Base-by-base conservation (phyloP, 164 flowering plant genomes). In the Sextonia rubra region DNA sequence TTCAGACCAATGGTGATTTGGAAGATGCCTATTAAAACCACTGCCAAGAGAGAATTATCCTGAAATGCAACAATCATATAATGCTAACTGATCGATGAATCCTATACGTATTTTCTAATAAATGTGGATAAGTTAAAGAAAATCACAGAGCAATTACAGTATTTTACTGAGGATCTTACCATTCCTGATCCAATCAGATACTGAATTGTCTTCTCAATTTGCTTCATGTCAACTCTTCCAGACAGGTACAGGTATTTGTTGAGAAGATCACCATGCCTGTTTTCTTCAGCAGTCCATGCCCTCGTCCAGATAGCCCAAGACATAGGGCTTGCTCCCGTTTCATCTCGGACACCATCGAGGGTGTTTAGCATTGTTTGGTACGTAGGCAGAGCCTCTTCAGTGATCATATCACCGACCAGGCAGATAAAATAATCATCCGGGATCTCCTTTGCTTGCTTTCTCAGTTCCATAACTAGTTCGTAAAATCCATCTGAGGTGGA, bases 271-370 rank as follows among this genome's bases (percentile, higher is more conserved):
- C 88, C 88, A 52, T 85, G 88, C 80, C 88, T 77, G 76, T 85
- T 85, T 78, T 85, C 88, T 75, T 85, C 88, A 6, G 88, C 88
- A n/a, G 88, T 85, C 86, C 94, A 90, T 3, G 90, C 89, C 79
- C 94, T 83, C 1, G 88, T 90, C 94, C 94, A 90, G 3, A 83
- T 64, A 5, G 89, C 94, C 94, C 94, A 90, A 61, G 92, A 74
- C 66, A 91, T 85, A 30, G 74, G 85, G 82, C 94, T 90, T 6
- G 94, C 92, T 44, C 91, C 94, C 2, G 92, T 90, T 78, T 90
- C 92, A 68, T 86, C 89, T 26, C 84, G 66, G 63, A 84, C 85
- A n/a, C 87, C 89, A 69, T 86, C 89, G 20, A 87, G 82, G 30
- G 94, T 87, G 73, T 90, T 90, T 12, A 90, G 87, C 91, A 77